These are phyloP conservation scores for Camillea tinctor DNA, from an alignment of 2,329 filamentous ascomycete genomes.

Conservation along the genomic window DNA sequence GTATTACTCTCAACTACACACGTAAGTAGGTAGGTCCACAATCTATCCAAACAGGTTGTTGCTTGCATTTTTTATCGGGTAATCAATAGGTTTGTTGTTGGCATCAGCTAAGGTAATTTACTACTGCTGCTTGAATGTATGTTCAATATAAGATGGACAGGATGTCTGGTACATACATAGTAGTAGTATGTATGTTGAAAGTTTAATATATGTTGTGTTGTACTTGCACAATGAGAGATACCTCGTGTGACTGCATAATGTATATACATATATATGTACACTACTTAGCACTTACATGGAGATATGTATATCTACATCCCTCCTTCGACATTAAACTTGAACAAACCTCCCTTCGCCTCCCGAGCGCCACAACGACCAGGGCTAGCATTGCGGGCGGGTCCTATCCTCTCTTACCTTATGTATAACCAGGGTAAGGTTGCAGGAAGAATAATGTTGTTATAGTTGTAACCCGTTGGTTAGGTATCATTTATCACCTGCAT, in stretches of 20 bases:
- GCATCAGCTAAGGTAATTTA: neutral
- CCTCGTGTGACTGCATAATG: too few relatives aligned
- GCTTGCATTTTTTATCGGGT: neutral
- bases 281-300: too few relatives aligned
- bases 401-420: too few relatives aligned
- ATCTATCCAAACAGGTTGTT: neutral
- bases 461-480: too few relatives aligned
- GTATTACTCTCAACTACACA: neutral
- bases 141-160: too few relatives aligned
- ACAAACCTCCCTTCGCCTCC: neutral
- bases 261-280: too few relatives aligned
- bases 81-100: neutral
- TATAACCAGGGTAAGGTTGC: too few relatives aligned
- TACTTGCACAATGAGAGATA: neutral
- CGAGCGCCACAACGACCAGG: neutral
- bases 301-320: neutral
- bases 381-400: neutral
- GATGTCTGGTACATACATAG: too few relatives aligned
- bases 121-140: too few relatives aligned
- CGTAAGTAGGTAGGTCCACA: neutral
- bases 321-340: neutral
- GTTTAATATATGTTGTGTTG: neutral
- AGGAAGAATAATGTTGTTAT: too few relatives aligned
- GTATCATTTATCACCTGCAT: too few relatives aligned
- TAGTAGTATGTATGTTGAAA: too few relatives aligned